Conservation (phyloP, 2,329 filamentous ascomycete genomes). For the Alternaria sp. region DNA sequence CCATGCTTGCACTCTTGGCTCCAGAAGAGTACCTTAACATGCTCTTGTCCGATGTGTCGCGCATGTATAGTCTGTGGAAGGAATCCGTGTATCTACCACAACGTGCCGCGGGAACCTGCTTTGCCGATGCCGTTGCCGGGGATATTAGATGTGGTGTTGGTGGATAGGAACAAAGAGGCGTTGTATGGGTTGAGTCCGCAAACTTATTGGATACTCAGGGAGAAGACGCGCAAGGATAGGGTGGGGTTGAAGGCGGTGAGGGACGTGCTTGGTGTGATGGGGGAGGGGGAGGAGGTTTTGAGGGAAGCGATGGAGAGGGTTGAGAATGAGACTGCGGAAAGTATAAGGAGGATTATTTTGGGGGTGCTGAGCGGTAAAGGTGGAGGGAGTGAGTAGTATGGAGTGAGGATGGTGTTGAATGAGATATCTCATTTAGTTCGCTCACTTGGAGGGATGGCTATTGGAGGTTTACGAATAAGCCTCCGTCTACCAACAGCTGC, state of each 20-base stretch:
- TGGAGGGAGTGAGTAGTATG: no score
- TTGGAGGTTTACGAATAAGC: constrained; percentile 81
- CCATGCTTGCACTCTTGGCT: background rate
- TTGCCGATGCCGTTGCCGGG: background rate
- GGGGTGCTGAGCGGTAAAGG: no score
- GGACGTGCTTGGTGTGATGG: background rate
- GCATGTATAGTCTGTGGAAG: background rate
- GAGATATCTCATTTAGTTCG: no score
- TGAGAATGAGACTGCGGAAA: background rate
- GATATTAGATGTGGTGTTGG: background rate
- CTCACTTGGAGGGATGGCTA: no score
- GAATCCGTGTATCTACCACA: background rate
- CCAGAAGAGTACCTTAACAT: background rate
- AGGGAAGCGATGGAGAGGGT: no score
- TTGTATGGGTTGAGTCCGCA: background rate
- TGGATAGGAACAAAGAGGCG: no score
- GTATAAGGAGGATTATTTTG: no score
- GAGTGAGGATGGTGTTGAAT: no score
- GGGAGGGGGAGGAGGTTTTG: no score
- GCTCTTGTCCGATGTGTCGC: background rate
- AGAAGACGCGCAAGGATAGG: background rate
- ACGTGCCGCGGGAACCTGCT: background rate
- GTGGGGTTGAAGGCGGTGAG: background rate
- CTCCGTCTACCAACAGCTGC: constrained; percentile 85
- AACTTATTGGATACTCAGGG: background rate